Evolutionary conservation across 345 rosid genomes (phyloP), one percentile per base, ranked within the genome.

Genomic region (Brassica nigra): DNA sequence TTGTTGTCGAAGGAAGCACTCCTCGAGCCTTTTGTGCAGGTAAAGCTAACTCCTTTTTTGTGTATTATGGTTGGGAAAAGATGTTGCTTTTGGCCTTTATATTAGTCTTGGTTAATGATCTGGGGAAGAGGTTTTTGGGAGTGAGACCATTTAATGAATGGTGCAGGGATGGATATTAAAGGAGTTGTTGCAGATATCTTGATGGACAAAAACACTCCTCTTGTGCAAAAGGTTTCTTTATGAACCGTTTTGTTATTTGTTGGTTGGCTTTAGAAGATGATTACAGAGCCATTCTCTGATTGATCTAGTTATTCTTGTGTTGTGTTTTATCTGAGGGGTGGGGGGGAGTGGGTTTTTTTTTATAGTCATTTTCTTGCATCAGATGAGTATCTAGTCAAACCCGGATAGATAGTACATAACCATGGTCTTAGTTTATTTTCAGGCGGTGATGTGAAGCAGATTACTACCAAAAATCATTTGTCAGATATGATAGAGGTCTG

Each of bases 401-500:
- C 15, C 12, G 64, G 63, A 31, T 34, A 31, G 62, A 47, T 64
- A 28, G 23, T n/a, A 4, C 42, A 75, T 88, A 74, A 86, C 79
- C 37, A 33, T 75, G 83, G 74, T 83, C 81, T 85, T 84, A 85
- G 87, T 87, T 85, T 90, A 79, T 84, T 64, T 88, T 91, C 97
- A 91, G 93, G 97, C 27, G 97, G 99, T 84, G 97, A 95, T 87
- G 93, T 95, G 88, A 95, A 95, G 97, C 68, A 78, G 83, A 84
- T 95, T 62, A 66, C 94, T 9, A 78, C 82, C 70, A 88, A 89
- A 83, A 86, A 84, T 18, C 89, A 87, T 64, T 85, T 92, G 54
- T 83, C 94, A 55, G 92, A 91, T 86, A 79, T 95, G 93, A 89
- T 95, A 89, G 89, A 95, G 97, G 97, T 95, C 86, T 88, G 82